Base-by-base conservation (phyloP, 2,329 filamentous ascomycete species). In the Cercospora citrullina region DNA sequence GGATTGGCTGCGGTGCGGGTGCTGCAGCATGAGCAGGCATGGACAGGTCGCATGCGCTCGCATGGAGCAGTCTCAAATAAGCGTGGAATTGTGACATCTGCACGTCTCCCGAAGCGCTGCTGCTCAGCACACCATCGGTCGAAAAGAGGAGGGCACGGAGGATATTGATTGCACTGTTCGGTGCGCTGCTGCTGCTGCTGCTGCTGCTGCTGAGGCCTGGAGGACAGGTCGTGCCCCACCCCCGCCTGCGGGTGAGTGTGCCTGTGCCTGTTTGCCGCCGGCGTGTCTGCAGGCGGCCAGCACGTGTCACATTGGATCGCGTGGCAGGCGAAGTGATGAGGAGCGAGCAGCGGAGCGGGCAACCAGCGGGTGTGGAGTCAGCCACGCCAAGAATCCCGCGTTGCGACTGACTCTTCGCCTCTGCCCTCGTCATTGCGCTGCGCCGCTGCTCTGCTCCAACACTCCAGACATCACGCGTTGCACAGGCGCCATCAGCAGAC, bases 1-100 rank as follows among this genome's bases (percentile, higher is more conserved):
- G 51, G 39, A 69, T 69, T 69, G 68, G 64, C 55, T 60, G 28
- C 7, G 12, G 31, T 5, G 18, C n/a, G 31, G 28, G 53, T 28
- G 45, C 42, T 53, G 51, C 62, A 55, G 64, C 60, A 61, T 59
- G 45, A 42, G n/a, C 55, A 23, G 26, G 57, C 30, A 61, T 45
- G 39, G 59, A 30, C 18, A 57, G 21, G 12, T 64, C 62, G 51
- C 62, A 59, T 64, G 62, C 31, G 33, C 51, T 59, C 53, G 51
- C 62, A 58, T 66, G 48, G 33, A 64, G 23, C 55, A 60, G 36
- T 62, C 58, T 48, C 57, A 60, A 45, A 31, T 21, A 48, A 39
- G 60, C 39, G 51, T 64, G 66, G 61, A 69, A 65, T 16, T 65
- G 69, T 71, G 69, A 69, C 67, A 69, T 65, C 64, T 71, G 69